phyloP scores from a whole-genome alignment of 228 moss, liverwort and hornwort genomes.

The Sphagnum fallax region DNA sequence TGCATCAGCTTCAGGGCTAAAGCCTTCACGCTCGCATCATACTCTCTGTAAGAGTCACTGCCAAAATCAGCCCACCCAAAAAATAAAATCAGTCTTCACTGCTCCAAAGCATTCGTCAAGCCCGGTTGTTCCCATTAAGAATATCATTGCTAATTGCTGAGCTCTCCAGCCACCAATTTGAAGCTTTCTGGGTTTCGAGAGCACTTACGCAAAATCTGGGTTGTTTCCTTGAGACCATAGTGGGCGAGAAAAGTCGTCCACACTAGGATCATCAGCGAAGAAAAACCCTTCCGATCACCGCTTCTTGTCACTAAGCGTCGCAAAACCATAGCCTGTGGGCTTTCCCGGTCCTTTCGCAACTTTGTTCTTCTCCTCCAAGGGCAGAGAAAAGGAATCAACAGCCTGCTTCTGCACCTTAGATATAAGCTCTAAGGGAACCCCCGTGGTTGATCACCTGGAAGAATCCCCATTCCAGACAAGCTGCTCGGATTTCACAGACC shows the following conservation, averaged over 20 bases:
- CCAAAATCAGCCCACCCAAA: too few species aligned
- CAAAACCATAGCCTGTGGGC: conserved; percentile 26
- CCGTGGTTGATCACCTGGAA: conserved; percentile 51
- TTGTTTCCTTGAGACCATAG: conserved; percentile 32
- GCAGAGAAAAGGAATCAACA: conserved; percentile 20
- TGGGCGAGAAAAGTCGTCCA: conserved; percentile 1
- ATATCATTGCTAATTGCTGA: too few species aligned
- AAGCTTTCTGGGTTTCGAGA: too few species aligned
- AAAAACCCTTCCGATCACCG: conserved; percentile 47
- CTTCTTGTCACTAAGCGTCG: conserved; percentile 9
- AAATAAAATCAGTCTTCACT: too few species aligned
- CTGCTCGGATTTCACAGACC: conserved; percentile 25
- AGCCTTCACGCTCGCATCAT: conserved; percentile 14
- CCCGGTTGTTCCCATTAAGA: too few species aligned
- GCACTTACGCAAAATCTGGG: conserved; percentile 35
- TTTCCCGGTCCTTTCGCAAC: conserved; percentile 18
- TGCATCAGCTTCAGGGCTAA: conserved; percentile 19
- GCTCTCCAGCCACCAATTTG: too few species aligned
- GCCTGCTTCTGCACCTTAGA: conserved; percentile 15
- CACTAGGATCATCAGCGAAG: conserved; percentile 19
- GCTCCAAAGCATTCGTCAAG: too few species aligned
- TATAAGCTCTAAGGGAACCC: conserved; percentile 20
- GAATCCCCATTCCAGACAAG: conserved; percentile 46
- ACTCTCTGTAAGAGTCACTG: conserved; percentile 22
- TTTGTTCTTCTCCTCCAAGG: conserved; percentile 20